Evolutionary conservation across 1,284 basidiomycete genomes (phyloP).

Genomic region (Phellinidium pouzarii): DNA sequence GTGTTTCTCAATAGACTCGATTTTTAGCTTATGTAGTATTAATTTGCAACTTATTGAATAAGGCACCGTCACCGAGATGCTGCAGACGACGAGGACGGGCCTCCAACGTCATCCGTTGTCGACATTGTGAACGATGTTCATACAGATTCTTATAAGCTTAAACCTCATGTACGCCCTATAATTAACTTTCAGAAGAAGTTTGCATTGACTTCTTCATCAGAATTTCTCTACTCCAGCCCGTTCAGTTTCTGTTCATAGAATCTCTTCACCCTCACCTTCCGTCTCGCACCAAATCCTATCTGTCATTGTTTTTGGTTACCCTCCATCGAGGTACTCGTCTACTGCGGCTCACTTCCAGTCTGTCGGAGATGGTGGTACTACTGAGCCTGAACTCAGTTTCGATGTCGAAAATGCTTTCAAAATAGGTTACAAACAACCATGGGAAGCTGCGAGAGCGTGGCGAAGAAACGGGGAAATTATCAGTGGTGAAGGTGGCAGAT

Average conservation of each 20-base stretch:
- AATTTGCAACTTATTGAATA: neutral
- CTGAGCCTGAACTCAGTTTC: slow-evolving; percentile 53
- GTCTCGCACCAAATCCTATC: slow-evolving; percentile 36
- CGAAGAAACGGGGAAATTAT: slow-evolving; percentile 74
- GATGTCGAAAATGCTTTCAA: slow-evolving; percentile 67
- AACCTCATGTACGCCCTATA: slow-evolving; percentile 37
- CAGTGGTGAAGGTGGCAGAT: slow-evolving; percentile 41
- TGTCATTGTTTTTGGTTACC: slow-evolving; percentile 71
- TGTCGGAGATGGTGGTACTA: slow-evolving; percentile 44
- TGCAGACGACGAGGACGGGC: slow-evolving; percentile 65
- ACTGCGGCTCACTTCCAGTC: slow-evolving; percentile 68
- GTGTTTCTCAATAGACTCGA: slow-evolving; percentile 20
- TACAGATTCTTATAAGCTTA: slow-evolving; percentile 36
- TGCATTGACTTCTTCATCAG: slow-evolving; percentile 12
- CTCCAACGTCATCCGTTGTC: slow-evolving; percentile 60
- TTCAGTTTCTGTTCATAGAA: slow-evolving; percentile 30
- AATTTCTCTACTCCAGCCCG: slow-evolving; percentile 23
- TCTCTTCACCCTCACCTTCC: slow-evolving; percentile 26
- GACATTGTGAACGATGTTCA: slow-evolving; percentile 60
- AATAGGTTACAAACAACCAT: slow-evolving; percentile 61
- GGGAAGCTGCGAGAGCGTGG: slow-evolving; percentile 67
- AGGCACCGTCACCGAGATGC: slow-evolving; percentile 47
- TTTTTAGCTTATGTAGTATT: neutral
- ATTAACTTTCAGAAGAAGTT: neutral
- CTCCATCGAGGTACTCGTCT: slow-evolving; percentile 60